phyloP scores from a whole-genome alignment of 2,329 filamentous ascomycete species.

The Truncatella angustata region DNA sequence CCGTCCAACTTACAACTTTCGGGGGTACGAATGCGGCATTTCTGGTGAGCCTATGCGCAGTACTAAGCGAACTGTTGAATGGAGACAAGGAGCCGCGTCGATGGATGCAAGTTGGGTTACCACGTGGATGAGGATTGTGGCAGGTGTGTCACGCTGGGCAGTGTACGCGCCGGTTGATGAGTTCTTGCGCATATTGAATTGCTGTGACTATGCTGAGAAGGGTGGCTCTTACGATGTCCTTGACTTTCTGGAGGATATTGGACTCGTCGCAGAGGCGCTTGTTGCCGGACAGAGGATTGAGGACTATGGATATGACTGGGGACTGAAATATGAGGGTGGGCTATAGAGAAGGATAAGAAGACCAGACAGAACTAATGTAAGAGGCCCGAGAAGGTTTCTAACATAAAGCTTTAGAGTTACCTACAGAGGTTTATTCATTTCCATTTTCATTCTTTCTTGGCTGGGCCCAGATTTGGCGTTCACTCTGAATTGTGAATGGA shows the following conservation, averaged over 20 bases:
- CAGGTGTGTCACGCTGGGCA: slow-evolving; percentile 21
- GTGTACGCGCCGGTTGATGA: slow-evolving; percentile 11
- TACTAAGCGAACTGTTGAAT: slow-evolving; percentile 19
- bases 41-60: background rate
- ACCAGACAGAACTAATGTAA: too few relatives aligned
- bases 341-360: too few relatives aligned
- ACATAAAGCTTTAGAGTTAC: too few relatives aligned
- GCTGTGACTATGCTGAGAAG: slow-evolving; percentile 36
- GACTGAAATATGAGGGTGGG: slow-evolving; percentile 12
- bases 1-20: slow-evolving; percentile 1
- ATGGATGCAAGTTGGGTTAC: slow-evolving; percentile 15
- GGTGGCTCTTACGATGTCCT: slow-evolving; percentile 32
- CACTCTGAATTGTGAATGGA: too few relatives aligned
- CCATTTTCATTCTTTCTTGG: too few relatives aligned
- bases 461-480: too few relatives aligned
- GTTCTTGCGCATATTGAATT: slow-evolving; percentile 17
- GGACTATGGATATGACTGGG: slow-evolving; percentile 9
- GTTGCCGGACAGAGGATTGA: slow-evolving; percentile 15
- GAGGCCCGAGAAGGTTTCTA: too few relatives aligned
- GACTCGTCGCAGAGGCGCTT: slow-evolving; percentile 20
- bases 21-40: background rate
- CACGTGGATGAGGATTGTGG: slow-evolving; percentile 21
- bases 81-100: slow-evolving; percentile 16
- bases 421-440: too few relatives aligned
- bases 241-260: slow-evolving; percentile 23